Evolutionary conservation across 1,284 basidiomycete genomes (phyloP), one percentile per base, ranked within the genome.

Genomic region (Phenoliferia sp.): DNA sequence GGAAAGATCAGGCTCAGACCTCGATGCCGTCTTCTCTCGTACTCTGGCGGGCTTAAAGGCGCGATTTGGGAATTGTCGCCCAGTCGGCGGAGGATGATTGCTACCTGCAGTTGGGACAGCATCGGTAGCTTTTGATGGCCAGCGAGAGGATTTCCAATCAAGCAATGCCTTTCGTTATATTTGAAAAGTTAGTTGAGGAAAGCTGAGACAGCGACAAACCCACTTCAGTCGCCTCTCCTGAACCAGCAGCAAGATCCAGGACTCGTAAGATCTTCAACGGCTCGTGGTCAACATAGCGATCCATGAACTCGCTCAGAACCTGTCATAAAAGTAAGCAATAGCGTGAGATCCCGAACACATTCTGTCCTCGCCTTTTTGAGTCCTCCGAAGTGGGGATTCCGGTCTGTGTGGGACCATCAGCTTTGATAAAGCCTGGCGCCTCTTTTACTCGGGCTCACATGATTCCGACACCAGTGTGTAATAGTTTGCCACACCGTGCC

Each of bases 351-450:
- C 39, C 12, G 12, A 12, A 12, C 39, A 12, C 12, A 44, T 22
- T 12, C 22, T 44, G 39, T 12, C 12, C 39, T 44, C 22, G 12
- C 39, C 39, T 82, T 83, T 69, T 85, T 83, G 60, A 89, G 82
- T 3, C 86, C 87, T 0, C 85, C 85, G 69, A 85, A 88, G 78
- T 89, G 88, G 0, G 88, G 87, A 73, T 89, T 90, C 29, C 87
- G 84, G 77, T 89, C 50, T 56, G 32, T 58, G 72, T 48, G 62
- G 26, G 17, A 29, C 12, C n/a, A 28, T 5, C 17, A 39, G 29
- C 35, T 9, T n/a, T n/a, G n/a, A n/a, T n/a, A n/a, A n/a, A n/a
- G n/a, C n/a, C n/a, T n/a, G n/a, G 55, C n/a, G 61, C 35, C 12
- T 22, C 33, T 39, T n/a, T 22, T 29, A n/a, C 15, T 10, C 26